Evolutionary conservation across 352 stramenopile species (phyloP).

Genomic region (Globisporangium abappressorium): DNA sequence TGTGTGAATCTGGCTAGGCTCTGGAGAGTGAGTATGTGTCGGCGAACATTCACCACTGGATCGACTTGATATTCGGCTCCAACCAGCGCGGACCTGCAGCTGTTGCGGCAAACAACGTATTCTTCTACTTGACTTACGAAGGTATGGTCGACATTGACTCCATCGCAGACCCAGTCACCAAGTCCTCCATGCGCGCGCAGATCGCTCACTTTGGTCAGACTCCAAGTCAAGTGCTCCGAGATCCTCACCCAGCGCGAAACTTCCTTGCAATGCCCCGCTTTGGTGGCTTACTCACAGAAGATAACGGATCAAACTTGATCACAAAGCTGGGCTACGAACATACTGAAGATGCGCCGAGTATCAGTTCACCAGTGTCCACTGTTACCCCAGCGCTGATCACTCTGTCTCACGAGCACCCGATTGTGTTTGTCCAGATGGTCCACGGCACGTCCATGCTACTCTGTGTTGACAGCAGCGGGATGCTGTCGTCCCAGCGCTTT

Average conservation of each 20-base stretch:
- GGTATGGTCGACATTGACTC: slow-evolving; percentile 97
- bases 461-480: slow-evolving; percentile 66
- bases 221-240: slow-evolving; percentile 94
- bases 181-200: slow-evolving; percentile 94
- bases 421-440: slow-evolving; percentile 51
- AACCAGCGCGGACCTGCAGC: slow-evolving; percentile 80
- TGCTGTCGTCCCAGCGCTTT: slow-evolving; percentile 71
- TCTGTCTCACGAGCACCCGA: slow-evolving; percentile 61
- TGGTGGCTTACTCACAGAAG: not conserved
- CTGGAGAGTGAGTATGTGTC: slow-evolving; percentile 88
- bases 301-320: not conserved
- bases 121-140: slow-evolving; percentile 99
- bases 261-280: slow-evolving; percentile 9
- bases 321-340: not conserved
- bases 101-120: slow-evolving; percentile 95
- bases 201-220: slow-evolving; percentile 99
- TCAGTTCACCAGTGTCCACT: not conserved
- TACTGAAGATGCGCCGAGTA: not conserved
- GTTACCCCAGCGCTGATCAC: slow-evolving; percentile 24
- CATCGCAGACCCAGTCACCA: slow-evolving; percentile 89
- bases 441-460: slow-evolving; percentile 46
- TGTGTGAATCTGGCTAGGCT: slow-evolving; percentile 30
- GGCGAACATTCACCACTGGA: slow-evolving; percentile 85
- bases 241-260: slow-evolving; percentile 68
- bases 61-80: slow-evolving; percentile 81